phyloP scores from a whole-genome alignment of 1,139 yeast genomes.

The Ashbya aceris region DNA sequence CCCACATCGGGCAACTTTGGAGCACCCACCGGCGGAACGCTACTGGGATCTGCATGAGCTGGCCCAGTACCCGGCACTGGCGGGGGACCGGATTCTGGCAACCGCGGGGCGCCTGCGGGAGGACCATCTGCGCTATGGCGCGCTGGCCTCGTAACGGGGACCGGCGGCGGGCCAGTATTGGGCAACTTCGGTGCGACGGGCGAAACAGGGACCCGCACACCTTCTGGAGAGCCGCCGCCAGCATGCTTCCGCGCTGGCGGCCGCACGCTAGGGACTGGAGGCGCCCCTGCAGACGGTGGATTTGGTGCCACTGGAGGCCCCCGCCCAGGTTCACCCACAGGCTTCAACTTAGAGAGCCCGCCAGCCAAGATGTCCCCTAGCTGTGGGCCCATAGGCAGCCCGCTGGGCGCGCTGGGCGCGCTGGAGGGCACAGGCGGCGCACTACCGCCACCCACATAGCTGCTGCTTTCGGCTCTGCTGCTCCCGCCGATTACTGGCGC shows the following conservation, averaged over 20 bases:
- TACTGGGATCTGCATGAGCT: too few relatives aligned
- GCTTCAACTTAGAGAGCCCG: slow-evolving; percentile 73
- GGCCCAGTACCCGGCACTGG: slow-evolving; percentile 17
- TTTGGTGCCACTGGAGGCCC: slow-evolving; percentile 13
- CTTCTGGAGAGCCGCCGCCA: slow-evolving; percentile 6
- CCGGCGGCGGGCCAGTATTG: slow-evolving; percentile 17
- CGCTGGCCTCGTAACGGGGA: slow-evolving; percentile 21
- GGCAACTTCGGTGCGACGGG: too few relatives aligned
- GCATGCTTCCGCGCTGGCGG: neutral
- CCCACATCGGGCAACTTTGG: too few relatives aligned
- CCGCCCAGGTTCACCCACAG: slow-evolving; percentile 23
- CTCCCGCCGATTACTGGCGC: slow-evolving; percentile 41
- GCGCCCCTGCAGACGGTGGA: slow-evolving; percentile 12
- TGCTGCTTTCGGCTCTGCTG: slow-evolving; percentile 1
- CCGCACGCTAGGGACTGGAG: slow-evolving; percentile 8
- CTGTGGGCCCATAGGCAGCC: slow-evolving; percentile 35
- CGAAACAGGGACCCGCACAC: slow-evolving; percentile 20
- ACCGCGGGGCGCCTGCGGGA: slow-evolving; percentile 19
- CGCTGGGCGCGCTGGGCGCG: slow-evolving; percentile 20
- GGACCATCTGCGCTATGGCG: slow-evolving; percentile 25
- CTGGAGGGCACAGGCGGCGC: slow-evolving; percentile 10
- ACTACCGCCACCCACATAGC: slow-evolving; percentile 8
- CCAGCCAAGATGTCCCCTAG: slow-evolving; percentile 78
- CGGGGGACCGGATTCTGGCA: slow-evolving; percentile 22
- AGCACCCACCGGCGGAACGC: too few relatives aligned